Evolutionary conservation across 345 rosid species (phyloP), one percentile per base, ranked within the genome.

Genomic region (Gossypium raimondii): DNA sequence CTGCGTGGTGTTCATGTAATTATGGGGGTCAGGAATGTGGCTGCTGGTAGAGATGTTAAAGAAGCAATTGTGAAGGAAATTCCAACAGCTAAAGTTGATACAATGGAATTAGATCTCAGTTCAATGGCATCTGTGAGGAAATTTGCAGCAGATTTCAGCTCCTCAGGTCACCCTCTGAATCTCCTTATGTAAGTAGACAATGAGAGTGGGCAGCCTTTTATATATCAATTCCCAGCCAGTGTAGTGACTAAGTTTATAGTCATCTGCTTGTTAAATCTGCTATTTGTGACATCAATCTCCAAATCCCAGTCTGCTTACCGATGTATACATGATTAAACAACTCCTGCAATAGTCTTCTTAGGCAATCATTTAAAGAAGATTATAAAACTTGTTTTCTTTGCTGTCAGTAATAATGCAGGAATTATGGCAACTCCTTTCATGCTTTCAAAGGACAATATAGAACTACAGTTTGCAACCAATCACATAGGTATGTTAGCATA

Each of bases 31-130:
- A 85, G 92, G 78, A 90, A 87, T 75, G 76, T 82, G 82, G 84
- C 80, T 74, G 85, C 90, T 38, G 93, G 88, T 53, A 82, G 78
- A 76, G 79, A 83, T 77, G 85, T 84, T 58, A 87, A 81, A 77
- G 96, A 82, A 73, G 81, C 84, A 63, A 92, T 90, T 45, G 74
- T 84, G 12, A 85, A 88, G 81, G 78, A 86, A 78, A 84, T 77
- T 48, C 86, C 91, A 17, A 29, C 76, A 14, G 93, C 93, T 62
- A 89, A 86, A 80, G 80, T 92, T 75, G 91, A 90, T 68, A 84
- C 83, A 55, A 86, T 87, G 90, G 91, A 92, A 78, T 81, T 90
- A 82, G 96, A 92, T 83, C 93, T 92, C 67, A 82, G 93, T 76
- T 90, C 96, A 38, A 67, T 89, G 84, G 85, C 75, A 60, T 92